phyloP scores from a whole-genome alignment of 306 rosid species.

The Medicago arabica region DNA sequence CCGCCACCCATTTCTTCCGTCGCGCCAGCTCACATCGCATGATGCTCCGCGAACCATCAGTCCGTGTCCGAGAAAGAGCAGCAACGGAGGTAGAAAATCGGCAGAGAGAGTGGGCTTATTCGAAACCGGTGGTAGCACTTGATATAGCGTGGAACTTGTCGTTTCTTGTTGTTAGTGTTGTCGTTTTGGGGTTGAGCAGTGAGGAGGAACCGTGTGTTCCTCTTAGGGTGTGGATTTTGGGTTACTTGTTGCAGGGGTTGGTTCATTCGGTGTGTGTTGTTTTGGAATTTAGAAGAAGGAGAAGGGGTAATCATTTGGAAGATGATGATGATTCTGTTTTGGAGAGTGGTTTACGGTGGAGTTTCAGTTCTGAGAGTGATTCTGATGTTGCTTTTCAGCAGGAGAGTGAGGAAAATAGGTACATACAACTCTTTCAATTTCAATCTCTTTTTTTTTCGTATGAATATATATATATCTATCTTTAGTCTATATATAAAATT shows the following conservation, averaged over 20 bases:
- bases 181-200: slow-evolving; percentile 56
- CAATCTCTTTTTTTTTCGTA: neutral
- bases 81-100: slow-evolving; percentile 88
- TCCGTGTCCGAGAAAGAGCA: slow-evolving; percentile 78
- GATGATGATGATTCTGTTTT: slow-evolving; percentile 8
- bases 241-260: slow-evolving; percentile 62
- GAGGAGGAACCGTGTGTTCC: slow-evolving; percentile 74
- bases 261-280: slow-evolving; percentile 68
- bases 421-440: neutral
- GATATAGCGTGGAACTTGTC: slow-evolving; percentile 79
- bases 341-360: neutral
- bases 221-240: slow-evolving; percentile 77
- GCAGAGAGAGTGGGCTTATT: slow-evolving; percentile 76
- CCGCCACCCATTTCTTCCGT: slow-evolving; percentile 66
- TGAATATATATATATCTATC: neutral
- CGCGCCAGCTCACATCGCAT: slow-evolving; percentile 71
- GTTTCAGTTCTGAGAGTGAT: slow-evolving; percentile 60
- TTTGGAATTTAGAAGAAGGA: slow-evolving; percentile 54
- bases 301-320: slow-evolving; percentile 22
- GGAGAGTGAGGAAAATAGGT: slow-evolving; percentile 61
- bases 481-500: neutral
- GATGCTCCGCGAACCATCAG: slow-evolving; percentile 78
- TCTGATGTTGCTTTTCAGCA: slow-evolving; percentile 43
- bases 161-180: slow-evolving; percentile 51
- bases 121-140: slow-evolving; percentile 66